Percentiles rank a stretch among this genome's conserved stretches.
These are phyloP conservation scores for Penicillium sp. DNA, from an alignment of 2,329 filamentous ascomycete genomes.

Conservation along the genomic window DNA sequence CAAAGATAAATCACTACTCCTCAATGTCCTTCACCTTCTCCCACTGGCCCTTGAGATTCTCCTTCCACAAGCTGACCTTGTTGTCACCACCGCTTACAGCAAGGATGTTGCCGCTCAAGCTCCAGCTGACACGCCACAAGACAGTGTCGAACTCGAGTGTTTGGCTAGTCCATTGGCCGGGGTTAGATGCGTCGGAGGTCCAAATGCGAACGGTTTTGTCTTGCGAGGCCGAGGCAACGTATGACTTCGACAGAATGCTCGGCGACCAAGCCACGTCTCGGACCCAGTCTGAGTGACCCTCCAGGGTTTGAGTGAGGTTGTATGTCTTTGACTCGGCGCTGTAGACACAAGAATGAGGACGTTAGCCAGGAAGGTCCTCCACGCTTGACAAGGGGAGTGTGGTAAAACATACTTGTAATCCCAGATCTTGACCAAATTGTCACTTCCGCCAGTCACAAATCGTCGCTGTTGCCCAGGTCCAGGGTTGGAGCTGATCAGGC, in stretches of 20 bases:
- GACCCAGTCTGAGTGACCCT: conserved; percentile 92
- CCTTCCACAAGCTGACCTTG: conserved; percentile 97
- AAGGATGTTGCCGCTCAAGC: conserved; percentile 90
- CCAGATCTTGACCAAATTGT: conserved; percentile 94
- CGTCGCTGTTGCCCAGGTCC: conserved; percentile 65
- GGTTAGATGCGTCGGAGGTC: conserved; percentile 69
- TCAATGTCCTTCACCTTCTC: conserved; percentile 96
- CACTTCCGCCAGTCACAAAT: conserved; percentile 92
- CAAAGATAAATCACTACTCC: conserved; percentile 55
- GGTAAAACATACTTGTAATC: conserved; percentile 63
- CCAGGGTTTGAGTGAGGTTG: conserved; percentile 56
- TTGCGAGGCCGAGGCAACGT: conserved; percentile 92
- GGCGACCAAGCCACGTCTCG: conserved; percentile 96
- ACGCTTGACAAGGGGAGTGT: too few species aligned
- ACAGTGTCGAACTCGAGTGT: conserved; percentile 82
- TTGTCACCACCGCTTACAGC: conserved; percentile 94
- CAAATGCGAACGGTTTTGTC: conserved; percentile 98
- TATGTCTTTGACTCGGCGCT: conserved; percentile 55
- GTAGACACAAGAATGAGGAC: conserved; percentile 3
- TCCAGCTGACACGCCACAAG: conserved; percentile 97
- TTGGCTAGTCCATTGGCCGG: conserved; percentile 78
- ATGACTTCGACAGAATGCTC: conserved; percentile 89
- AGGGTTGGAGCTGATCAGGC: conserved; percentile 71
- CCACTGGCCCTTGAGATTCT: conserved; percentile 95
- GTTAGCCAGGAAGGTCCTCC: too few species aligned